Base-by-base conservation (phyloP, 2,329 filamentous ascomycete species). In the Ilyonectria mors-panacis region DNA sequence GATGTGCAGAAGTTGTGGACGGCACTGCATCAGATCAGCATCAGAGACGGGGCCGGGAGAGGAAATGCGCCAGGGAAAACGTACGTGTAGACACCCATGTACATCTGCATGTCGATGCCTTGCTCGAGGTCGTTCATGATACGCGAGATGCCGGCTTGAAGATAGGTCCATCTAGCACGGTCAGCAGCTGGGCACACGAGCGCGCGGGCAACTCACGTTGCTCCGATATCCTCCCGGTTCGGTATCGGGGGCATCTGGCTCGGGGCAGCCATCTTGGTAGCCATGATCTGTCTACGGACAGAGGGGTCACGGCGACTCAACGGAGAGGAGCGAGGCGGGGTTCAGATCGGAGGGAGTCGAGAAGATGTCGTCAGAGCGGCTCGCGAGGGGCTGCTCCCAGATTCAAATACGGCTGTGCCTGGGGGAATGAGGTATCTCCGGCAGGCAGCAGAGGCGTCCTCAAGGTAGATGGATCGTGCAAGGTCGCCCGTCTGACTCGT, bases 1-100 rank as follows among this genome's bases (percentile, higher is more conserved):
- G 96, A 97, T 63, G 96, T 99, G 81, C 96, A 99, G 82, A 99
- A 99, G 85, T 99, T 98, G 84, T 99, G 96, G 56, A 99, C 96
- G 68, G 95, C 94, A 59, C 88, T 95, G 79, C 62, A 56, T 51
- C 51, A 44, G 21, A 77, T 88, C 73, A 88, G 83, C 47, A 59
- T 59, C 4, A 30, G 21, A 58, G 23, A 30, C 39, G 47, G 26
- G 21, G 37, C 48, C 45, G 42, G 48, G 13, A 6, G 5, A 42
- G 3, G 26, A n/a, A 7, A 50, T 45, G 6, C 23, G 30, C 19
- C 19, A 51, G n/a, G n/a, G 10, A 62, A 60, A 39, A 74, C 76
- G 59, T 79, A 94, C 92, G 95, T 98, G 83, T 98, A 98, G 67
- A 98, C 91, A 63, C 93, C 94, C 95, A 98, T 98, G 83, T 98